These are phyloP conservation scores for Diaporthe caulivora DNA, from an alignment of 2,329 filamentous ascomycete genomes.

Conservation along the genomic window DNA sequence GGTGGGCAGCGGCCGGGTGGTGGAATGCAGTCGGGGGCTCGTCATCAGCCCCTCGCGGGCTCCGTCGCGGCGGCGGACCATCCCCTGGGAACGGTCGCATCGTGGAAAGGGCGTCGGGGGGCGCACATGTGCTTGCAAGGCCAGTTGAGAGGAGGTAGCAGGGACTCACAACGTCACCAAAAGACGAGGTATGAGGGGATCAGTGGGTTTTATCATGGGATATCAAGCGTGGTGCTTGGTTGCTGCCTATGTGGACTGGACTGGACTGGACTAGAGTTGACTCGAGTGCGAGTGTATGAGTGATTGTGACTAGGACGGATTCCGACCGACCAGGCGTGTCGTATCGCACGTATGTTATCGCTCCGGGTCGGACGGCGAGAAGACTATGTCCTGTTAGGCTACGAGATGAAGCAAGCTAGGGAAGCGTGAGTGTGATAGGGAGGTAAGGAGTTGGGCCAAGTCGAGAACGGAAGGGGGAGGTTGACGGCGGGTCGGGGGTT, in stretches of 20 bases:
- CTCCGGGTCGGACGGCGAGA: background rate
- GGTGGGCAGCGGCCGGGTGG: conserved; percentile 44
- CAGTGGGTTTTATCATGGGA: conserved; percentile 33
- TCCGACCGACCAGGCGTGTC: conserved; percentile 7
- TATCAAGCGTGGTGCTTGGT: background rate
- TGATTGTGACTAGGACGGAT: background rate
- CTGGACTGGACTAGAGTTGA: background rate
- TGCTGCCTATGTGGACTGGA: conserved; percentile 11
- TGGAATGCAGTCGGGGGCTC: conserved; percentile 48
- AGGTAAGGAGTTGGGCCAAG: background rate
- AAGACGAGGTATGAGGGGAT: background rate
- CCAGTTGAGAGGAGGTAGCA: background rate
- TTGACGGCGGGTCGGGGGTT: background rate
- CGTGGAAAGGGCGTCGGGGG: conserved; percentile 18
- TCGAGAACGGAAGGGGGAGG: background rate
- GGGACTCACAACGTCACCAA: conserved; percentile 7
- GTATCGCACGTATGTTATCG: background rate
- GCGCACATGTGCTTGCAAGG: conserved; percentile 37
- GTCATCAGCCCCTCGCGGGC: conserved; percentile 54
- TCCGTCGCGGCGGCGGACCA: conserved; percentile 54
- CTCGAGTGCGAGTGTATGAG: background rate
- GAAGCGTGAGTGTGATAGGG: conserved; percentile 8
- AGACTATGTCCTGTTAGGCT: conserved; percentile 2
- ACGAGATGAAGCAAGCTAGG: conserved; percentile 20
- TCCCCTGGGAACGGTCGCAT: conserved; percentile 63